phyloP scores from a whole-genome alignment of 257 asterid species.

The Cruciata laevipes region DNA sequence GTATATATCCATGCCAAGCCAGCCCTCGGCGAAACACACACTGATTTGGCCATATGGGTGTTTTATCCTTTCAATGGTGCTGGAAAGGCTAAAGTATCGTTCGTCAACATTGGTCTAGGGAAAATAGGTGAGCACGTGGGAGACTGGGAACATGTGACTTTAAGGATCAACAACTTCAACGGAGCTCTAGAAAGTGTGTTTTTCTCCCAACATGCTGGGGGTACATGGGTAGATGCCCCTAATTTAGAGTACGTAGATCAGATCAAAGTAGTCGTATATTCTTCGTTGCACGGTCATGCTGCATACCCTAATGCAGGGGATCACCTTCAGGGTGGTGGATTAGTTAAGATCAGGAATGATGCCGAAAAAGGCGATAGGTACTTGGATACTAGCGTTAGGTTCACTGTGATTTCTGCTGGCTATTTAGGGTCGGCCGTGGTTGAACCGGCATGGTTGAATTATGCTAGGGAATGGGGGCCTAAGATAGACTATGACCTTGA shows the following conservation, averaged over 20 bases:
- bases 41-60: constrained; percentile 27
- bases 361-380: not conserved
- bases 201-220: constrained; percentile 30
- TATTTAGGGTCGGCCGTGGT: not conserved
- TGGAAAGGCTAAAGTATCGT: constrained; percentile 22
- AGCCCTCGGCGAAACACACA: constrained; percentile 25
- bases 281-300: constrained; percentile 36
- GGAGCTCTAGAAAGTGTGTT: constrained; percentile 22
- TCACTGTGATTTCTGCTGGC: not conserved
- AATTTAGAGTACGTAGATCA: constrained; percentile 23
- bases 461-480: not conserved
- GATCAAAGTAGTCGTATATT: constrained; percentile 22
- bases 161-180: constrained; percentile 29
- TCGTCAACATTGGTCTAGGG: constrained; percentile 17
- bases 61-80: constrained; percentile 36
- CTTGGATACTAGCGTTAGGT: not conserved
- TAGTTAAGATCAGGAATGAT: not conserved
- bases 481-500: not conserved
- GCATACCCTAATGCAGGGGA: not conserved
- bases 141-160: constrained; percentile 39
- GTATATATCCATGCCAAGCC: constrained; percentile 29
- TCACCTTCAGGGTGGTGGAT: not conserved
- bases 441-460: not conserved
- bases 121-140: constrained; percentile 32
- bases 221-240: constrained; percentile 28